Conservation (phyloP, 1,139 yeast genomes). For the Taphrina populina region DNA sequence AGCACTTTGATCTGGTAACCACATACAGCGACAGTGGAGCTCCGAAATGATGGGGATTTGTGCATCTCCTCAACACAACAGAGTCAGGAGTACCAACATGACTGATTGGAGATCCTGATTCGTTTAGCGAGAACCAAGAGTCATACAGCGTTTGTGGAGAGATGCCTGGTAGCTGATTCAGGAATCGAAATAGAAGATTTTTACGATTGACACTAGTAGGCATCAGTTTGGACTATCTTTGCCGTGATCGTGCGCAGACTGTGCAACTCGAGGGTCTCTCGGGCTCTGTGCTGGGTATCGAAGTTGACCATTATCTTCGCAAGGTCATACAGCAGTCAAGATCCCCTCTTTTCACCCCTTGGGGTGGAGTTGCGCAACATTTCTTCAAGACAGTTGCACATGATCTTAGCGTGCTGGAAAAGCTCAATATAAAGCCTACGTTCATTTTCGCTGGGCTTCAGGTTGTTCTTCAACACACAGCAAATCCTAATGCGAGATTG, state of each 20-base stretch:
- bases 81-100: no score
- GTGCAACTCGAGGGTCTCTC: slow-evolving; percentile 16
- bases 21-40: no score
- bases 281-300: slow-evolving; percentile 60
- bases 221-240: slow-evolving; percentile 19
- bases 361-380: slow-evolving; percentile 78
- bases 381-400: slow-evolving; percentile 58
- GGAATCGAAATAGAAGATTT: no score
- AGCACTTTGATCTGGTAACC: no score
- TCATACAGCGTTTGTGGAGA: no score
- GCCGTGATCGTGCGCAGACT: slow-evolving; percentile 19
- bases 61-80: no score
- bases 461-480: slow-evolving; percentile 38
- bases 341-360: slow-evolving; percentile 72
- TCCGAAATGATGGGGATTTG: no score
- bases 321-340: slow-evolving; percentile 62
- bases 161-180: no score
- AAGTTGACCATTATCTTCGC: slow-evolving; percentile 69
- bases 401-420: slow-evolving; percentile 62
- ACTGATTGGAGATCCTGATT: no score
- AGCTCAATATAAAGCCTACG: slow-evolving; percentile 66
- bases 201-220: background rate
- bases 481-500: slow-evolving; percentile 30
- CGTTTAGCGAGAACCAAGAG: no score
- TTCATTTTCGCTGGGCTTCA: slow-evolving; percentile 67